Evolutionary conservation across 1,284 basidiomycete species (phyloP).

Genomic region (Hemileia vastatrix): DNA sequence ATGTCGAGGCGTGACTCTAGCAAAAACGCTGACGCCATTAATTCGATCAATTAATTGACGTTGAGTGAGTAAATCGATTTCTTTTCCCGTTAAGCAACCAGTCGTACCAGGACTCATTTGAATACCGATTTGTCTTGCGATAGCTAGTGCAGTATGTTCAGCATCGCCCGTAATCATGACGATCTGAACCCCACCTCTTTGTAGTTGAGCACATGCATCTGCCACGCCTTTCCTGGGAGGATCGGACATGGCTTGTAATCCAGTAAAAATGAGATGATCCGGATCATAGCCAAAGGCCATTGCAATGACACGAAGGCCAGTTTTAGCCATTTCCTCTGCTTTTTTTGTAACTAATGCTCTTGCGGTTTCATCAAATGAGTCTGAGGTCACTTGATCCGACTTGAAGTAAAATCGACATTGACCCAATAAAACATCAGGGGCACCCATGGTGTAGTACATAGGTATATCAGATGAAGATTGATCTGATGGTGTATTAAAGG

Average conservation of each 20-base stretch:
- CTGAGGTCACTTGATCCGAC: constrained; percentile 66
- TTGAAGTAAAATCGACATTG: constrained; percentile 80
- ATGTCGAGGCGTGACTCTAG: constrained; percentile 85
- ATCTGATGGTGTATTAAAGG: constrained; percentile 41
- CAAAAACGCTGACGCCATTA: constrained; percentile 74
- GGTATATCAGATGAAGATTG: constrained; percentile 52
- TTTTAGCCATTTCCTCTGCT: constrained; percentile 60
- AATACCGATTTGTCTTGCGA: constrained; percentile 81
- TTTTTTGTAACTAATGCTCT: constrained; percentile 58
- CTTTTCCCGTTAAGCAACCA: constrained; percentile 66
- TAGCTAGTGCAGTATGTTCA: constrained; percentile 78
- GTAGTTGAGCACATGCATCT: constrained; percentile 68
- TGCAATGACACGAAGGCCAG: constrained; percentile 75
- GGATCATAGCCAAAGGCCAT: constrained; percentile 65
- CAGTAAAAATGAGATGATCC: constrained; percentile 69
- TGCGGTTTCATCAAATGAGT: constrained; percentile 58
- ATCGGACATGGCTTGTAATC: constrained; percentile 90
- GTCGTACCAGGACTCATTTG: constrained; percentile 47
- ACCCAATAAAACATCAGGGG: constrained; percentile 75
- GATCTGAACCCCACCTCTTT: constrained; percentile 78
- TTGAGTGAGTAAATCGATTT: constrained; percentile 72
- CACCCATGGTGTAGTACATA: constrained; percentile 82
- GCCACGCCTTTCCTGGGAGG: constrained; percentile 88
- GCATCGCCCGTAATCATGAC: constrained; percentile 98
- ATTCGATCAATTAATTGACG: constrained; percentile 72